Evolutionary conservation across 176 grass and related monocot genomes (phyloP).

Genomic region (Calamus simplicifolius): DNA sequence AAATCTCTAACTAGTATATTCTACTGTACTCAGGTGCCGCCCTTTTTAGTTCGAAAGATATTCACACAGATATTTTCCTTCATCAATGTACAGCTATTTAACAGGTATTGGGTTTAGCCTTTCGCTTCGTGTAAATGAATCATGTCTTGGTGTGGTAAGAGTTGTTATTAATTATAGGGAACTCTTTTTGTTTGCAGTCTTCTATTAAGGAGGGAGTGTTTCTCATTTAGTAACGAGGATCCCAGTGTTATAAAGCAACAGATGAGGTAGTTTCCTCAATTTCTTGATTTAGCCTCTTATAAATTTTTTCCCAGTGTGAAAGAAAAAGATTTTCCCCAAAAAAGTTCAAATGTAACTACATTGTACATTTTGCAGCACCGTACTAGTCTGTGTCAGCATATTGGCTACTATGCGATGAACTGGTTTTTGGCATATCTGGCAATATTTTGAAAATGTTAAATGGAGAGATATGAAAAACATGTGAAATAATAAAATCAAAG

Average conservation of each 20-base stretch:
- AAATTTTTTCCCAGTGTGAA: too few species aligned
- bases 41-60: constrained; percentile 96
- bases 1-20: neutral
- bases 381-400: too few species aligned
- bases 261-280: constrained; percentile 63
- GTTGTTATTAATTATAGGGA: neutral
- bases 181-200: constrained; percentile 45
- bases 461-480: too few species aligned
- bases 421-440: too few species aligned
- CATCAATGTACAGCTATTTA: constrained; percentile 97
- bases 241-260: constrained; percentile 89
- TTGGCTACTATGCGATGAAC: too few species aligned
- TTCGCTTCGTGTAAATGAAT: constrained; percentile 8
- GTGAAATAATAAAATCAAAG: too few species aligned
- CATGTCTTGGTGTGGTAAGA: neutral
- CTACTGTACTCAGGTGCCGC: constrained; percentile 62
- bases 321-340: too few species aligned
- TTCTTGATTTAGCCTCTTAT: neutral
- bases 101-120: constrained; percentile 49
- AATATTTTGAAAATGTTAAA: too few species aligned
- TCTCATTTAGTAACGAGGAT: constrained; percentile 93
- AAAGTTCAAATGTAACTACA: too few species aligned
- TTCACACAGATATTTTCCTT: constrained; percentile 99
- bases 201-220: constrained; percentile 94
- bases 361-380: too few species aligned